Base-by-base conservation (phyloP, 148 eudicot species). In the Limonium bicolor region DNA sequence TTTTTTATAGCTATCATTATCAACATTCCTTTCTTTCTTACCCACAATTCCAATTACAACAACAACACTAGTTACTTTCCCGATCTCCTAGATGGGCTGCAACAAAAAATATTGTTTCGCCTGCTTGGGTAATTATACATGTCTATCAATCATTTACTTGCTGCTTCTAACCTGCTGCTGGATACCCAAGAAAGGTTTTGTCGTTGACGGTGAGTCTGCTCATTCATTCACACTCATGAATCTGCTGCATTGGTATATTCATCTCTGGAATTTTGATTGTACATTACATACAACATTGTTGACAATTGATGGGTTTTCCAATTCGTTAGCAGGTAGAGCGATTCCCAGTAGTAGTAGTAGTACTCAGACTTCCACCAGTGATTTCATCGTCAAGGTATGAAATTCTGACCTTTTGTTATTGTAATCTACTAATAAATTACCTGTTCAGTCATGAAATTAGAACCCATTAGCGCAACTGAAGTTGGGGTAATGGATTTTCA, bases 251-350 rank as follows among this genome's bases (percentile, higher is more conserved):
- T n/a, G n/a, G n/a, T 34, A 11, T 7, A 23, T 6, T 27, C 41
- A 11, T 9, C n/a, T 50, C 7, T 14, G 12, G 2, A 2, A 35
- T 13, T 46, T 23, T n/a, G 0, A 5, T 39, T 24, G 16, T 0
- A 25, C 6, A 10, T 42, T 20, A 4, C 38, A 48, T 2, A 14
- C 42, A 11, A 15, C 2, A 13, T 11, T 9, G 9, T 8, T 48
- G 27, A 48, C 14, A 13, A 7, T 36, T 9, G 22, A 21, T 27
- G 8, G 18, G 3, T 31, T 25, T 19, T 21, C 13, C 34, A n/a
- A 34, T 23, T 51, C 33, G 9, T 7, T 7, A 32, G 16, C 68
- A 75, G 81, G 70, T 3, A 61, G 71, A 58, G 16, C 43, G 36
- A 48, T 48, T 33, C 52, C 65, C 47, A 56, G 52, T 40, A n/a